Conservation (phyloP, 768 basidiomycete species). For the Sporobolomyces pararoseus region DNA sequence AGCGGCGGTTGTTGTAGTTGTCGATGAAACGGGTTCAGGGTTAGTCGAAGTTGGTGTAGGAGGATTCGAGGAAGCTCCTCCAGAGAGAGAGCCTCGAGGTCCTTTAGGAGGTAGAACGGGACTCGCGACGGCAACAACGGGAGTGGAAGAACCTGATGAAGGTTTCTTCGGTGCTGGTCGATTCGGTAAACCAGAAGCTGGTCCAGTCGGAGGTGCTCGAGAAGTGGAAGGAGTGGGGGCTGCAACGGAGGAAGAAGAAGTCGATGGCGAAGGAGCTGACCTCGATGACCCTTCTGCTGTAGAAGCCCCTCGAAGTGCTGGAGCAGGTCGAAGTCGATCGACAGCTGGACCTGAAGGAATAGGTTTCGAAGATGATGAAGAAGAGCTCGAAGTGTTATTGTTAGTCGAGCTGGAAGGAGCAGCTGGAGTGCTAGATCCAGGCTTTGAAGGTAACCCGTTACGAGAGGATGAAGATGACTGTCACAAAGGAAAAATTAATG, state of each 20-base stretch:
- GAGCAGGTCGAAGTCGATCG: conserved; percentile 7
- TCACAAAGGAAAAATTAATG: no score
- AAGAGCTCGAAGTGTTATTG: not conserved
- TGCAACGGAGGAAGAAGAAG: not conserved
- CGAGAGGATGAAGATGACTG: not conserved
- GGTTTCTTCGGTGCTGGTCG: no score
- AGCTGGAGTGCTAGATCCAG: conserved; percentile 9
- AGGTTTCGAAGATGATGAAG: not conserved
- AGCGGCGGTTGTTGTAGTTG: no score
- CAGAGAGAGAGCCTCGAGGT: no score
- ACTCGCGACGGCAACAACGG: no score
- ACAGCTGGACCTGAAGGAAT: not conserved
- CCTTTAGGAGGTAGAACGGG: no score
- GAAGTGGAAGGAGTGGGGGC: not conserved
- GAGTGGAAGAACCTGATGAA: no score
- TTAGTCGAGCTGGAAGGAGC: no score
- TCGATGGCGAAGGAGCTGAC: not conserved
- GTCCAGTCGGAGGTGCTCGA: conserved; percentile 5
- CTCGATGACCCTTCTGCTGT: not conserved
- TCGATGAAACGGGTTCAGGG: not conserved
- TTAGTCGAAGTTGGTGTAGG: not conserved
- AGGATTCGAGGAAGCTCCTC: not conserved
- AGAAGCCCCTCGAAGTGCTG: not conserved
- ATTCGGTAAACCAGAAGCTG: not conserved
- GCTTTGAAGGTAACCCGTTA: conserved; percentile 7